Base-by-base conservation (phyloP, 148 eudicot species). In the Fallopia convolvulus region DNA sequence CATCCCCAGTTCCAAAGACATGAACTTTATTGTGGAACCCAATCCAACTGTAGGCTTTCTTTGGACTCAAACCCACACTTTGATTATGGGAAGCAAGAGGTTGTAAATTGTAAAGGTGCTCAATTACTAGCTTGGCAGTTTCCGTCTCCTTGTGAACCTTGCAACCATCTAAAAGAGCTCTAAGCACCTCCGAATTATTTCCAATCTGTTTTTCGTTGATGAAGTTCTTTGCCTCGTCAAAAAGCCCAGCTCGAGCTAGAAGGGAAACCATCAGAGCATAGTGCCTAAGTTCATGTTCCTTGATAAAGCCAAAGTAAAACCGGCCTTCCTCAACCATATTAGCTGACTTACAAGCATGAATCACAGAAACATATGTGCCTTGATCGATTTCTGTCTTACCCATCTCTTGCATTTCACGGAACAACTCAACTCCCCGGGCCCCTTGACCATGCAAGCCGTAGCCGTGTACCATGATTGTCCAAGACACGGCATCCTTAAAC, bases 401-500 rank as follows among this genome's bases (percentile, higher is more conserved):
- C 46, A 56, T 60, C 40, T 83, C 72, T 41, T 74, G 82, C 86
- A 90, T 86, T 79, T 89, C 82, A 11, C 77, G 82, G 63, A 86
- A 91, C 80, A 87, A 81, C 55, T 79, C 78, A 56, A 89, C 79
- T 75, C 88, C 95, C 36, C 82, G 70, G 11, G 79, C 81, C 75
- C 95, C 95, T 60, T 85, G 82, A 46, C 95, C 92, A 66, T 91
- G 91, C 48, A 91, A 80, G 79, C 83, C 79, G 76, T 83, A 86
- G 52, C 92, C 95, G 76, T 86, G 78, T 75, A 91, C 89, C 92
- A 91, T 89, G 13, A 91, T 85, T 10, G 95, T 91, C 89, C 91
- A 89, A 14, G 92, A 87, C 79, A 91, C 78, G 40, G 78, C 85
- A 83, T 91, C 95, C 81, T 83, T 89, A 26, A 23, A 53, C 17